A percentile compares a stretch with the other conserved stretches of the same genome.
phyloP scores from a whole-genome alignment of 129 eudicot genomes.

The Artemisia tridentata region DNA sequence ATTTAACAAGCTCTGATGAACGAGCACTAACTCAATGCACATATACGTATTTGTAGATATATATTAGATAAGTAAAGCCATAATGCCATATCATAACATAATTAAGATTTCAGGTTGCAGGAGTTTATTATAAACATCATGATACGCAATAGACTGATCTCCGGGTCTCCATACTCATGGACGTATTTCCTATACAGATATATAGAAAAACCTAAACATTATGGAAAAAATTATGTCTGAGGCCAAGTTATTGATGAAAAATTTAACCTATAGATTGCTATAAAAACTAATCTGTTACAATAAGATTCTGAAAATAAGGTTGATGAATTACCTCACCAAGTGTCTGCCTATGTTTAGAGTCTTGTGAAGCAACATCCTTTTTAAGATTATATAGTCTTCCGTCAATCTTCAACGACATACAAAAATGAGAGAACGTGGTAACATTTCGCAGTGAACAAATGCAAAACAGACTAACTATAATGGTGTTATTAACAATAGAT shows the following conservation, averaged over 20 bases:
- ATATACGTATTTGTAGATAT: background rate
- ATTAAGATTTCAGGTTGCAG: slow-evolving; percentile 17
- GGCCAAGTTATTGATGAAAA: background rate
- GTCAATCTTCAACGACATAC: slow-evolving; percentile 55
- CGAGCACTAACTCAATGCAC: background rate
- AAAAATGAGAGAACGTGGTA: background rate
- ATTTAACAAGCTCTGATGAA: background rate
- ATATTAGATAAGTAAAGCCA: slow-evolving; percentile 2
- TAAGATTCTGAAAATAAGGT: background rate
- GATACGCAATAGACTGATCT: slow-evolving; percentile 16
- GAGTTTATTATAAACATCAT: slow-evolving; percentile 8
- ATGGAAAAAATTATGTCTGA: background rate
- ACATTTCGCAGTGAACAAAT: slow-evolving; percentile 20
- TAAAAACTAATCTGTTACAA: background rate
- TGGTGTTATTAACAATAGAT: slow-evolving; percentile 12
- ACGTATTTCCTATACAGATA: background rate
- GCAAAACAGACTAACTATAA: slow-evolving; percentile 10
- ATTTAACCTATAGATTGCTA: background rate
- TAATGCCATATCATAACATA: slow-evolving; percentile 4
- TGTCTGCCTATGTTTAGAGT: slow-evolving; percentile 84
- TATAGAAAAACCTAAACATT: slow-evolving; percentile 2
- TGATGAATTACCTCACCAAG: slow-evolving; percentile 73
- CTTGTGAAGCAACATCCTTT: slow-evolving; percentile 85
- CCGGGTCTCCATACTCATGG: slow-evolving; percentile 7
- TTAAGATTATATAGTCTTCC: slow-evolving; percentile 68